Evolutionary conservation across 441 rosid genomes (phyloP).

Genomic region (Croton laevigatus): DNA sequence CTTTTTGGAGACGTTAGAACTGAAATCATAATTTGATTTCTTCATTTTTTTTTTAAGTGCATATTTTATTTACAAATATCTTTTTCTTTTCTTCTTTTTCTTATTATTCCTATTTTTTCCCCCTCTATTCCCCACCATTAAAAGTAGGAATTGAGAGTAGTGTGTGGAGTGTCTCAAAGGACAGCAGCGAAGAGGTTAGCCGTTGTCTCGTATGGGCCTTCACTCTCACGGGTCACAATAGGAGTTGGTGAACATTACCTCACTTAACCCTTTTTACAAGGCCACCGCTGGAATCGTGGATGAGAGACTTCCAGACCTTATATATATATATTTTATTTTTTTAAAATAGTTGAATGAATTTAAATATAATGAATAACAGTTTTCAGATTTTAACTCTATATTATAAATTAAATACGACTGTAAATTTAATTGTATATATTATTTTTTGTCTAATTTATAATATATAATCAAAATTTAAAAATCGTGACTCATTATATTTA

Average conservation of each 20-base stretch:
- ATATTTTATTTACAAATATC: not conserved
- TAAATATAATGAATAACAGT: too few relatives aligned
- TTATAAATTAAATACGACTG: too few relatives aligned
- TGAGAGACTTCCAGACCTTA: too few relatives aligned
- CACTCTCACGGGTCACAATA: not conserved
- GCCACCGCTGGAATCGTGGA: too few relatives aligned
- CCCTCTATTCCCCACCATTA: not conserved
- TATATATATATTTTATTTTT: too few relatives aligned
- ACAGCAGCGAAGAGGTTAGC: not conserved
- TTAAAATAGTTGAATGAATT: too few relatives aligned
- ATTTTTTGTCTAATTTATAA: too few relatives aligned
- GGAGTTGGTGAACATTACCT: constrained; percentile 15
- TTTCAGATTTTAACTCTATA: too few relatives aligned
- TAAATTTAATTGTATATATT: too few relatives aligned
- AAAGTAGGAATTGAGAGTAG: not conserved
- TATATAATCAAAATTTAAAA: too few relatives aligned
- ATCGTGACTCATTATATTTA: too few relatives aligned
- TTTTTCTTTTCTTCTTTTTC: not conserved
- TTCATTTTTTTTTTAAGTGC: not conserved
- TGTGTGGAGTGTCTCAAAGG: not conserved
- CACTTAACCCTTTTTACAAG: too few relatives aligned
- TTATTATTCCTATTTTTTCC: not conserved
- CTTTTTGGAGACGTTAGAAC: not conserved
- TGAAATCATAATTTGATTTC: not conserved
- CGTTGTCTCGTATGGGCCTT: constrained; percentile 19